Evolutionary conservation across 805 yeast species (phyloP), one percentile per base, ranked within the genome.

Genomic region (Lachancea nothofagi): DNA sequence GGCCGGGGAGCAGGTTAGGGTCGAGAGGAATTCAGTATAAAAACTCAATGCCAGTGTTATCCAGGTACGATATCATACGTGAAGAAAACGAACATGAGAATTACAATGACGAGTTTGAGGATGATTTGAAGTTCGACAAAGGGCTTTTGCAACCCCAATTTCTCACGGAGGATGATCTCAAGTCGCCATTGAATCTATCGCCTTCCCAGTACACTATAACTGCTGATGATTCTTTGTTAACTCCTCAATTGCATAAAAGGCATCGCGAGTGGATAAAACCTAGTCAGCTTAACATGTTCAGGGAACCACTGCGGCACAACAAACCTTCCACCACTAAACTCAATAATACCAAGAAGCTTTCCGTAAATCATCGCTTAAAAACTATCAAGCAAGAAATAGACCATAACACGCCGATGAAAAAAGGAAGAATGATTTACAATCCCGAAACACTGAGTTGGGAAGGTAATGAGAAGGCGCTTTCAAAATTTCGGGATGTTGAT

Each of bases 321-420:
- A 32, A 30, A 25, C 26, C 32, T 10, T n/a, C n/a, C n/a, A 15
- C 26, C 15, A 17, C 14, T 10, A 20, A 29, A n/a, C 13, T 31
- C n/a, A 33, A 9, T 18, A 17, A 13, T 14, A 29, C 13, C 14
- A 4, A 29, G 19, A 22, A 29, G 9, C 21, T 33, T 5, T 30
- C 38, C n/a, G 38, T 20, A 7, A 33, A 12, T 19, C 34, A 20
- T 22, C 36, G 49, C 10, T 28, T 49, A 6, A 49, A 50, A 42
- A 56, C 57, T 7, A 57, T 60, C 18, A 60, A 58, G 39, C 62
- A 60, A 47, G 60, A 57, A 26, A 58, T 60, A 9, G 65, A 58
- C 36, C 51, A 50, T 22, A 56, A 60, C 38, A 57, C 62, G 5
- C 64, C 62, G 3, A 46, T 57, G 19, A 54, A 55, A 35, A 56